Evolutionary conservation across 169 alveolate genomes (phyloP), one percentile per base, ranked within the genome.

Genomic region (Cryptosporidium sp.): DNA sequence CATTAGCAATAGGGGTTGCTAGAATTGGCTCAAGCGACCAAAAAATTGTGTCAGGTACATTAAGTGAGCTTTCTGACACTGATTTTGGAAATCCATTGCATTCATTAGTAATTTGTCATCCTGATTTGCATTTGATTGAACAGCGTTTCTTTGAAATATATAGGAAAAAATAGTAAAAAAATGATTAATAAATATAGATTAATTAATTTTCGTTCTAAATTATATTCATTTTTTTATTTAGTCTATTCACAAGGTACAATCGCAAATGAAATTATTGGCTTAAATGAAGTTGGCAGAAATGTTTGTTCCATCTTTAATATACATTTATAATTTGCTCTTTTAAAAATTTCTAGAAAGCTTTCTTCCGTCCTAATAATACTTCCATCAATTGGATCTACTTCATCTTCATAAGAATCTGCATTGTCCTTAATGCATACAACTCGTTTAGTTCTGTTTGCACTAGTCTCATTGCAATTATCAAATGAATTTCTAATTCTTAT

Each of bases 71-170:
- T 51, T 85, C 92, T 51, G 84, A 93, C n/a, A 75, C 92, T n/a
- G 97, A 96, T 72, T 94, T 96, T 92, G 99, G 99, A 61, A 95
- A 87, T 37, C 99, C 99, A 42, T 93, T 98, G 42, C 99, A 98
- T 93, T 96, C 98, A n/a, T 94, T 98, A 84, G 97, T 96, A 68
- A 21, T 97, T 84, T 94, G 99, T 91, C 96, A 96, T 33, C 96
- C 98, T 52, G 96, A 94, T 37, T 73, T 97, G 68, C 98, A 96
- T 85, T 96, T 95, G n/a, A 93, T 97, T 62, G 99, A 97, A 91
- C 95, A 94, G 91, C 96, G 96, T 45, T 94, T 92, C 91, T 94
- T 92, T 69, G 91, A 86, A 61, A 85, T 91, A 45, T 44, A 70
- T 21, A 70, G 48, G 39, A 21, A 70, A 26, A 70, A 52, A 39